phyloP scores from a whole-genome alignment of 108 stramenopile species.

The Cylindrotheca closterium region DNA sequence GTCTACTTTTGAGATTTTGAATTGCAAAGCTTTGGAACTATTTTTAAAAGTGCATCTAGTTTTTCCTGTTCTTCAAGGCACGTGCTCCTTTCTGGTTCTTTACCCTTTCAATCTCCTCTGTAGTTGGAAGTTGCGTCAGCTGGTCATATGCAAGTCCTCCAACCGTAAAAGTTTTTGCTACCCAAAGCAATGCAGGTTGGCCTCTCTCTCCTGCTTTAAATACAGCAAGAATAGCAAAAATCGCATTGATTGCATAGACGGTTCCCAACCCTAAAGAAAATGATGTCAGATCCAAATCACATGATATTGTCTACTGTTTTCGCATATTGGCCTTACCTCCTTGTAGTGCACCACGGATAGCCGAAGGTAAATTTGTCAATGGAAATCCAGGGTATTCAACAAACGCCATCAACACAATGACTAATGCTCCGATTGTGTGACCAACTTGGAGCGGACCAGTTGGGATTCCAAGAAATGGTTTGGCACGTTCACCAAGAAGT shows the following conservation, averaged over 20 bases:
- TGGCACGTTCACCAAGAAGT: constrained; percentile 66
- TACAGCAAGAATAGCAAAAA: constrained; percentile 70
- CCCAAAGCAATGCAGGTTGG: constrained; percentile 66
- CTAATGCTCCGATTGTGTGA: constrained; percentile 84
- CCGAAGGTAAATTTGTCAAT: constrained; percentile 83
- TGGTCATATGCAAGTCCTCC: constrained; percentile 89
- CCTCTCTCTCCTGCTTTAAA: constrained; percentile 69
- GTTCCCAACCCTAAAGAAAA: constrained; percentile 57
- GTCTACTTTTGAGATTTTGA: no score
- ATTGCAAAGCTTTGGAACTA: no score
- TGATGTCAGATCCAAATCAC: not conserved
- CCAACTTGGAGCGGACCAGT: constrained; percentile 83
- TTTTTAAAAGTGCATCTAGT: no score
- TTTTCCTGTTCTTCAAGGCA: constrained; percentile 54
- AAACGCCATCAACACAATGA: constrained; percentile 76
- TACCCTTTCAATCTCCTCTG: constrained; percentile 47
- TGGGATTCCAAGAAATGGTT: constrained; percentile 82
- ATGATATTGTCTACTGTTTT: not conserved
- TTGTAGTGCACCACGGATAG: constrained; percentile 70
- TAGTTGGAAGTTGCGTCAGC: constrained; percentile 77
- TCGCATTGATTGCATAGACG: constrained; percentile 67
- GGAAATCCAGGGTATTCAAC: constrained; percentile 91
- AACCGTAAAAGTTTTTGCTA: constrained; percentile 76
- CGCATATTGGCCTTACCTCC: constrained; percentile 53
- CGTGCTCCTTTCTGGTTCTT: constrained; percentile 36